These are phyloP conservation scores for Ilyonectria robusta DNA, from an alignment of 2,329 filamentous ascomycete species.

Conservation along the genomic window DNA sequence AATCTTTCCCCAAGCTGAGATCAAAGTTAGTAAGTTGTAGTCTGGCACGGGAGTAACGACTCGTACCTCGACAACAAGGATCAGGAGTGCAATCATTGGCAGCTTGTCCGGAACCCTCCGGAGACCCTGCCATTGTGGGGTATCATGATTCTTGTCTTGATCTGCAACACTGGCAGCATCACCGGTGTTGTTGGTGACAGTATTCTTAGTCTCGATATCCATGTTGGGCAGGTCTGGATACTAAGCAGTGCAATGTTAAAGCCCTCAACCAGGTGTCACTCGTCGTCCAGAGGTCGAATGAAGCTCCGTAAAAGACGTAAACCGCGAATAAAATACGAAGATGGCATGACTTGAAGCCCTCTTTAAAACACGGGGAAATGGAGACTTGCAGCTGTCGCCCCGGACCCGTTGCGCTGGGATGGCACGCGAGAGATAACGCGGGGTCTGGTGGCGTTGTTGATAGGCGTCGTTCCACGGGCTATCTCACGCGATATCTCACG, in stretches of 20 bases:
- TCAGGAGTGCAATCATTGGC: slow-evolving; percentile 44
- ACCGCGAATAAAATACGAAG: background rate
- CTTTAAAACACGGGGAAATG: slow-evolving; percentile 26
- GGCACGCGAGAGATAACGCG: slow-evolving; percentile 35
- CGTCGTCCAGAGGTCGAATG: background rate
- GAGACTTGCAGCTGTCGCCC: background rate
- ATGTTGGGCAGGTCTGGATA: slow-evolving; percentile 5
- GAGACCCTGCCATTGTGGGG: slow-evolving; percentile 30
- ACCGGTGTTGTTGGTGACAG: background rate
- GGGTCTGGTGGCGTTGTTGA: slow-evolving; percentile 28
- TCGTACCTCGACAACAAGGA: slow-evolving; percentile 46
- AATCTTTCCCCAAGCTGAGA: slow-evolving; percentile 49
- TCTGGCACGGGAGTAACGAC: background rate
- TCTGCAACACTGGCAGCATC: slow-evolving; percentile 21
- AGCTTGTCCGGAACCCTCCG: slow-evolving; percentile 48
- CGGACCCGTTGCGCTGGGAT: slow-evolving; percentile 13
- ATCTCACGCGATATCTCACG: slow-evolving; percentile 24
- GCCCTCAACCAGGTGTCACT: background rate
- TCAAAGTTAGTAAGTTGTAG: background rate
- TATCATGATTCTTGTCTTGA: slow-evolving; percentile 9
- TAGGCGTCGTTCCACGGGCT: slow-evolving; percentile 36
- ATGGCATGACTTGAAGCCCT: background rate
- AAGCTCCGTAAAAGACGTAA: background rate
- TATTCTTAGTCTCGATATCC: slow-evolving; percentile 27
- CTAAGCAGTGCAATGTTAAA: background rate